Conservation (phyloP, 805 yeast species). For the Schizosaccharomyces pombe region ASM294v3 CU329670.1:3330001-3330500, state of each 20-base stretch:
- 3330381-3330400: slow-evolving; percentile 65
- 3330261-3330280: slow-evolving; percentile 68
- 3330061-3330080: slow-evolving; percentile 71
- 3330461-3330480: slow-evolving; percentile 71
- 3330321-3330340: slow-evolving; percentile 78
- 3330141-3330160: slow-evolving; percentile 64
- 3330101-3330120: slow-evolving; percentile 49
- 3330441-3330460: slow-evolving; percentile 82
- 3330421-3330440: slow-evolving; percentile 86
- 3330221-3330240: slow-evolving; percentile 89
- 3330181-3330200: slow-evolving; percentile 68
- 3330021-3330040: slow-evolving; percentile 73
- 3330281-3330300: slow-evolving; percentile 87
- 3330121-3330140: slow-evolving; percentile 56
- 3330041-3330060: slow-evolving; percentile 53
- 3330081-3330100: slow-evolving; percentile 50
- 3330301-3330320: slow-evolving; percentile 93
- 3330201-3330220: slow-evolving; percentile 74
- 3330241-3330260: slow-evolving; percentile 61
- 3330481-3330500: slow-evolving; percentile 70
- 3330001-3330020: slow-evolving; percentile 78
- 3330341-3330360: slow-evolving; percentile 55
- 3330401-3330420: slow-evolving; percentile 72
- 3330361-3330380: slow-evolving; percentile 19
- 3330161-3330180: slow-evolving; percentile 77